phyloP scores from a whole-genome alignment of 495 filamentous ascomycete genomes.

The Schizothecium vesticola region DNA sequence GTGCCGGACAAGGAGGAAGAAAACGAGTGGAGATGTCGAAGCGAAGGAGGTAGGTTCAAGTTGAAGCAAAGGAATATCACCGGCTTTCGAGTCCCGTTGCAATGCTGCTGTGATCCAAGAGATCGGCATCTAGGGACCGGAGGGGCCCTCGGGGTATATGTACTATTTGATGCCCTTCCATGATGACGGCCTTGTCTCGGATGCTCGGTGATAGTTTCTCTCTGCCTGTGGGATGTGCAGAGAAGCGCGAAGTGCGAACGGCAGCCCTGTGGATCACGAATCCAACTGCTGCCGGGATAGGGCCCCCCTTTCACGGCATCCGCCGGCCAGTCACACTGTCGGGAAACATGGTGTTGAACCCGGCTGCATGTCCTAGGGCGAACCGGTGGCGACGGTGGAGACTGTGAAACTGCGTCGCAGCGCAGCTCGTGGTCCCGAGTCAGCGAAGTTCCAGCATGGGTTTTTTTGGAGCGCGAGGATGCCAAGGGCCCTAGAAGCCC shows the following conservation, averaged over 20 bases:
- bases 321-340: neutral
- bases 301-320: neutral
- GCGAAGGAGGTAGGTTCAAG: neutral
- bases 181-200: neutral
- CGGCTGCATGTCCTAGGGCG: neutral
- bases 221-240: neutral
- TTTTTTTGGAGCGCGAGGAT: neutral
- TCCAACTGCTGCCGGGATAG: neutral
- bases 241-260: slow-evolving; percentile 1
- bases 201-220: neutral
- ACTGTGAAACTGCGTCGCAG: neutral
- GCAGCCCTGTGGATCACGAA: neutral
- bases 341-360: neutral
- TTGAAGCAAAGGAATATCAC: neutral
- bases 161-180: neutral
- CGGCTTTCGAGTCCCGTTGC: neutral
- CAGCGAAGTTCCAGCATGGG: neutral
- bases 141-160: neutral
- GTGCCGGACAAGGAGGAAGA: neutral
- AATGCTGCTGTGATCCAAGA: neutral
- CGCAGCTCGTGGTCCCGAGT: neutral
- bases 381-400: slow-evolving; percentile 3
- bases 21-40: neutral
- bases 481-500: neutral
- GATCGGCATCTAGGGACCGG: neutral